Conservation (phyloP, 2,329 filamentous ascomycete species). For the Aspergillus vadensis region DNA sequence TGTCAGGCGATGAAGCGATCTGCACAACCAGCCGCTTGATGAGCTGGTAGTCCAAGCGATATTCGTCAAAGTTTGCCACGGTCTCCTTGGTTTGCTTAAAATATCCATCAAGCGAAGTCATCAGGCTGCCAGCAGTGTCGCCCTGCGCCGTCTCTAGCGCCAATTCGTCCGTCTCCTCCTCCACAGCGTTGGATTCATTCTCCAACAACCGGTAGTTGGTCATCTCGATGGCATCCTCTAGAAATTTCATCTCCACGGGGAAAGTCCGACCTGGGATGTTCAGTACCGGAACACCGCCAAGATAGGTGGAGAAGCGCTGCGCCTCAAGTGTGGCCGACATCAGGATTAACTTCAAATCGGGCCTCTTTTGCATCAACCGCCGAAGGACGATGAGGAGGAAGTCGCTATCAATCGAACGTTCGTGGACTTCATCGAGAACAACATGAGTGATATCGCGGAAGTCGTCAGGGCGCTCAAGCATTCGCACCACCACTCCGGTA, state of each 20-base stretch:
- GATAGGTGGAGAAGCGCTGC: constrained; percentile 83
- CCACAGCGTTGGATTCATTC: constrained; percentile 46
- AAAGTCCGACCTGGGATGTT: constrained; percentile 93
- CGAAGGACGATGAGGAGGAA: constrained; percentile 91
- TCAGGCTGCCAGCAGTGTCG: constrained; percentile 59
- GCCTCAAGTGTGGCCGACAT: constrained; percentile 99
- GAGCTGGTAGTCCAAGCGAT: constrained; percentile 85
- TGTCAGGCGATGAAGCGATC: constrained; percentile 69
- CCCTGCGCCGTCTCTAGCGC: constrained; percentile 51
- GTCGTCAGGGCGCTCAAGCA: constrained; percentile 87
- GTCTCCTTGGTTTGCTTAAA: constrained; percentile 74
- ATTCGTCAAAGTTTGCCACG: constrained; percentile 80
- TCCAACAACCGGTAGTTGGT: constrained; percentile 75
- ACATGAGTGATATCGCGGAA: constrained; percentile 89
- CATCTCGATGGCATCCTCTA: constrained; percentile 89
- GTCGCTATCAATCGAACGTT: constrained; percentile 94
- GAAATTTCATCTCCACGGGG: constrained; percentile 80
- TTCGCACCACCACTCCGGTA: constrained; percentile 90
- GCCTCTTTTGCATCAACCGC: constrained; percentile 73
- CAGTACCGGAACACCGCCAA: constrained; percentile 81
- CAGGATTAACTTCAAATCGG: constrained; percentile 85
- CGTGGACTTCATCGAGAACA: constrained; percentile 96
- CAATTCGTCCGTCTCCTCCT: constrained; percentile 51
- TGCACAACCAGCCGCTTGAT: constrained; percentile 75
- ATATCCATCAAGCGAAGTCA: constrained; percentile 70